Conservation (phyloP, 768 basidiomycete species). For the Tulasnella sp. region DNA sequence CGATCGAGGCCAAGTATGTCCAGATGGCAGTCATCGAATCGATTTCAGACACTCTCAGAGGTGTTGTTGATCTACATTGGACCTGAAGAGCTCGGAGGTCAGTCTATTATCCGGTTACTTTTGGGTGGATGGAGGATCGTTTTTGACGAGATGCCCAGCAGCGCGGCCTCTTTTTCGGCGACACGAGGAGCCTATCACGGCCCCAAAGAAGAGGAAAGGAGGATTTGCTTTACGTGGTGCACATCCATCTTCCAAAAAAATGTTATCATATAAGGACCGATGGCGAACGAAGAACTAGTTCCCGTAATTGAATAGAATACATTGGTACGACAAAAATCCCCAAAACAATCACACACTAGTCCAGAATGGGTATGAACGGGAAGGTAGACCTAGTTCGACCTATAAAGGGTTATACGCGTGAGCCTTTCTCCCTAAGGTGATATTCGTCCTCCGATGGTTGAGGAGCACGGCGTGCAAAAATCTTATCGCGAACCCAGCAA, state of each 20-base stretch:
- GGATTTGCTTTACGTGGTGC: neutral
- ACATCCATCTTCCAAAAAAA: neutral
- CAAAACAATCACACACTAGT: neutral
- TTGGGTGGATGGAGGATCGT: neutral
- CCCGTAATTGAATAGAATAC: neutral
- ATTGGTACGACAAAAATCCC: neutral
- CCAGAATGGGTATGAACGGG: neutral
- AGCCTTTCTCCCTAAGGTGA: neutral
- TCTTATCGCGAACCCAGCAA: constrained; percentile 42
- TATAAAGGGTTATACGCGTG: neutral
- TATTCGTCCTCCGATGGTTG: constrained; percentile 3
- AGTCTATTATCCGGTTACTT: neutral
- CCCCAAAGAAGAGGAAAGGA: neutral
- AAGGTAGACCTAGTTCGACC: neutral
- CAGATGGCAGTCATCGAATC: neutral
- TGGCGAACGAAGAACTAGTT: too few relatives aligned
- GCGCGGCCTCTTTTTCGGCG: too few relatives aligned
- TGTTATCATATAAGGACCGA: neutral
- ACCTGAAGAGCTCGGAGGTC: neutral
- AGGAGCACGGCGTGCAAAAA: constrained; percentile 32
- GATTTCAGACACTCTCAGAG: neutral
- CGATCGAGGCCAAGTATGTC: neutral
- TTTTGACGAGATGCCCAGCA: too few relatives aligned
- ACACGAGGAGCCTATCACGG: too few relatives aligned
- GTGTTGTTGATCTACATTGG: neutral